These are phyloP conservation scores for Neurospora sp. DNA, from an alignment of 495 filamentous ascomycete species.

Conservation along the genomic window DNA sequence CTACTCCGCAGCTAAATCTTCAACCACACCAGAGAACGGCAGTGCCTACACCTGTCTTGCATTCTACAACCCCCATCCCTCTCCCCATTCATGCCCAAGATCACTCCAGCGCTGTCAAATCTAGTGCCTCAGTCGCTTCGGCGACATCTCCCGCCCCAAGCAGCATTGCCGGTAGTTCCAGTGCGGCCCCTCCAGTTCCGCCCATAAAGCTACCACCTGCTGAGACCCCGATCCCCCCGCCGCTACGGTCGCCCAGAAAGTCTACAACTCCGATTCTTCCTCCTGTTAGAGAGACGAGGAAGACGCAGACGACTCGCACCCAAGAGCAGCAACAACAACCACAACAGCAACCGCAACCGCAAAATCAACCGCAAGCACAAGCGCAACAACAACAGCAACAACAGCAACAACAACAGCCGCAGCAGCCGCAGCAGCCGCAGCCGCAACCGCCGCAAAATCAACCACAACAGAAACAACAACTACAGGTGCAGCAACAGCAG, in stretches of 20 bases:
- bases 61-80: slow-evolving; percentile 29
- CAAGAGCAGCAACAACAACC: slow-evolving; percentile 20
- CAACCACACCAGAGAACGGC: slow-evolving; percentile 16
- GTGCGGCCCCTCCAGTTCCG: neutral
- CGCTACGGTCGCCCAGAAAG: slow-evolving; percentile 34
- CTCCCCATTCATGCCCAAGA: slow-evolving; percentile 22
- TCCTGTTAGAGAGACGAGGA: slow-evolving; percentile 33
- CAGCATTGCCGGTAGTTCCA: slow-evolving; percentile 12
- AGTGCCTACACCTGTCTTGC: slow-evolving; percentile 10
- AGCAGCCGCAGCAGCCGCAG: too few relatives aligned
- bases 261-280: slow-evolving; percentile 45
- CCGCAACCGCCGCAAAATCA: neutral
- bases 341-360: neutral
- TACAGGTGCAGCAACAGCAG: slow-evolving; percentile 5
- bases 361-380: slow-evolving; percentile 9
- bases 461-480: slow-evolving; percentile 8
- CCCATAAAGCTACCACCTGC: slow-evolving; percentile 20
- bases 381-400: slow-evolving; percentile 19
- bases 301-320: slow-evolving; percentile 14
- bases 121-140: slow-evolving; percentile 14
- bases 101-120: slow-evolving; percentile 20
- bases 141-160: slow-evolving; percentile 22
- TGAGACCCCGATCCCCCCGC: slow-evolving; percentile 22
- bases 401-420: too few relatives aligned
- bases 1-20: slow-evolving; percentile 31